Base-by-base conservation (phyloP, 768 basidiomycete genomes). In the Kwoniella sp. region DNA sequence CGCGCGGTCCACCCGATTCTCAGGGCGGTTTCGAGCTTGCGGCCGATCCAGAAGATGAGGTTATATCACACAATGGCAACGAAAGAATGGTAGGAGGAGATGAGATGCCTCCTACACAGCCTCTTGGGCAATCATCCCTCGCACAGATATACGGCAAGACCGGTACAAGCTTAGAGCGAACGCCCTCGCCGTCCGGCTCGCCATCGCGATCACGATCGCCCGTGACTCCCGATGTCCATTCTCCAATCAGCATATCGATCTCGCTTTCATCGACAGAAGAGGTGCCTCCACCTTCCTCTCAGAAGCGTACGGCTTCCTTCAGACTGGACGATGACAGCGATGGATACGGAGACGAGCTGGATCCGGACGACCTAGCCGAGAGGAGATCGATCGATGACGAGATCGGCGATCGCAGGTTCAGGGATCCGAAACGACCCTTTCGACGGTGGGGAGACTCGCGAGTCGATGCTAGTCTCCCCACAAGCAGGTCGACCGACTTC, bases 391-490 rank as follows among this genome's bases (percentile, higher is more conserved):
- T 51, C 28, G 45, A 30, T 12, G 37, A 37, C 23, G 34, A 57
- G 31, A 38, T 29, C 3, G 23, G 23, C 55, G 62, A 58, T 45
- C 1, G 2, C 31, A 31, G 54, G 23, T 30, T 20, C 7, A 29
- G 34, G 4, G 25, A 37, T 4, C 41, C 48, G 11, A 57, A 45
- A 41, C 61, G 67, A 56, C 72, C 75, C 75, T 76, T 76, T 76
- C 75, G 71, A 67, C 15, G 38, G 23, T 64, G 75, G 73, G 69
- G 75, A 70, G 67, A 67, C 65, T 54, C 68, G 72, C 70, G 62
- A 58, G 72, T 63, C 74, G 72, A 72, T 26, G 74, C 66, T 72
- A 38, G 60, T 68, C 66, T 76, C 72, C 57, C 70, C 72, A 47
- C 58, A 34, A 61, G 54, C 65, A 50, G 61, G 17, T 25, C 58